Base-by-base conservation (phyloP, 306 rosid genomes). In the Begonia loranthoides region DNA sequence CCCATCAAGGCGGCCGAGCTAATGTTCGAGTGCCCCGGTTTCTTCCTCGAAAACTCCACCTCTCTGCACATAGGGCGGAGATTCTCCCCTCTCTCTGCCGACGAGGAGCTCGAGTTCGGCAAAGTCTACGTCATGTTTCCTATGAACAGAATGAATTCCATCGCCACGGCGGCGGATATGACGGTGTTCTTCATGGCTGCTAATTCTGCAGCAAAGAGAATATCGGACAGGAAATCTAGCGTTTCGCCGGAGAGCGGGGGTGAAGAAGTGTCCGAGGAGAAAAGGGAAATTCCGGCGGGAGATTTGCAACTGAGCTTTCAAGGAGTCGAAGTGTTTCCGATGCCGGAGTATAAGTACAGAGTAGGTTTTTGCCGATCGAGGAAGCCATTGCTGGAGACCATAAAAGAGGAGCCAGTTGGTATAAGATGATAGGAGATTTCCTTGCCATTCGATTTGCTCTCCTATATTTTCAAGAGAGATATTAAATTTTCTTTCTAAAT, bases 361-460 rank as follows among this genome's bases (percentile, higher is more conserved):
- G 72, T 85, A 44, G 67, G 72, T 50, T 74, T 68, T 47, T 76
- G 92, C 45, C 69, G 94, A 36, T 90, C 95, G 14, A 82, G 73
- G 76, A 90, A 80, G 58, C 97, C 95, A 12, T 51, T 68, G 66
- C 64, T 85, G 81, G 97, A 82, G 63, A 85, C 97, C 12, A 90
- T 90, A 10, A 78, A 57, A 5, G 97, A 90, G 52, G 95, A 85
- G 62, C 77, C 82, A 0, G 51, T 78, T 55, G 55, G 57, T 36
- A 64, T 55, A 4, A 61, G 76, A 63, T 77, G 40, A 10, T 21
- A 38, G 21, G 15, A 56, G 24, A 15, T 36, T 14, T 12, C 36
- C 36, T 1, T 28, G 9, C 9, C 5, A 7, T 28, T 19, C 5
- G 9, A 28, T 5, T 7, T 28, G 36, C 36, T 28, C 36, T 28